These are phyloP conservation scores for Globisporangium emineosum DNA, from an alignment of 352 stramenopile species.

Conservation along the genomic window DNA sequence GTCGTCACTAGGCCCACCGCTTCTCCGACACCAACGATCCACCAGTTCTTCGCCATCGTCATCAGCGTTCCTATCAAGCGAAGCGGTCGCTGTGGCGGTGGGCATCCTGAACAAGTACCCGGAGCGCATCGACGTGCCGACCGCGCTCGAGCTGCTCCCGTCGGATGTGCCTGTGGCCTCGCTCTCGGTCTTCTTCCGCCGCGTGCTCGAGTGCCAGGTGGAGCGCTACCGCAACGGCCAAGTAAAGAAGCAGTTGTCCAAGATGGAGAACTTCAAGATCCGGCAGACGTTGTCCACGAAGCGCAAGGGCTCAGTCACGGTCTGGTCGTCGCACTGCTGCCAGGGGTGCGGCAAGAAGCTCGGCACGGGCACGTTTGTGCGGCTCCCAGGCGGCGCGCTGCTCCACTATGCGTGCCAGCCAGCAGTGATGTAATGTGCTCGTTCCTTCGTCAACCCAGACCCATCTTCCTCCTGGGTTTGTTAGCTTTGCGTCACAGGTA, in stretches of 20 bases:
- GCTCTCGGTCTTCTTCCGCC: constrained; percentile 63
- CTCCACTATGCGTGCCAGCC: constrained; percentile 80
- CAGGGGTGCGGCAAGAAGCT: constrained; percentile 68
- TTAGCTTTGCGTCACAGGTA: constrained; percentile 10
- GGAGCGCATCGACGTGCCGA: constrained; percentile 78
- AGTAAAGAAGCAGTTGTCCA: constrained; percentile 84
- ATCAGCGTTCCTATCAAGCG: constrained; percentile 30
- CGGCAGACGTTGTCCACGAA: constrained; percentile 61
- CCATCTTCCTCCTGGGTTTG: too few species aligned
- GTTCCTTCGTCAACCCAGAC: too few species aligned
- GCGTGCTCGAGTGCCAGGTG: constrained; percentile 73
- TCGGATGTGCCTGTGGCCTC: constrained; percentile 45
- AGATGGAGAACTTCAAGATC: constrained; percentile 87
- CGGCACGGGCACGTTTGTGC: constrained; percentile 67
- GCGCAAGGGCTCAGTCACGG: constrained; percentile 64
- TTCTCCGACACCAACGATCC: constrained; percentile 29
- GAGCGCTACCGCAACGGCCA: constrained; percentile 74
- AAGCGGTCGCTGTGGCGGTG: constrained; percentile 64
- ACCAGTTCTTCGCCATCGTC: background rate
- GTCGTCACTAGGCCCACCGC: constrained; percentile 16
- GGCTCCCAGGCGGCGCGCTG: constrained; percentile 49
- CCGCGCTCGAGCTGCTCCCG: constrained; percentile 69
- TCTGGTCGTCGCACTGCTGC: constrained; percentile 76
- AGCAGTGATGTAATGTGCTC: background rate
- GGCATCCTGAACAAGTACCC: constrained; percentile 81